Evolutionary conservation across 2,329 filamentous ascomycete genomes (phyloP).

Genomic region (Beauveria scarabaeidicola): DNA sequence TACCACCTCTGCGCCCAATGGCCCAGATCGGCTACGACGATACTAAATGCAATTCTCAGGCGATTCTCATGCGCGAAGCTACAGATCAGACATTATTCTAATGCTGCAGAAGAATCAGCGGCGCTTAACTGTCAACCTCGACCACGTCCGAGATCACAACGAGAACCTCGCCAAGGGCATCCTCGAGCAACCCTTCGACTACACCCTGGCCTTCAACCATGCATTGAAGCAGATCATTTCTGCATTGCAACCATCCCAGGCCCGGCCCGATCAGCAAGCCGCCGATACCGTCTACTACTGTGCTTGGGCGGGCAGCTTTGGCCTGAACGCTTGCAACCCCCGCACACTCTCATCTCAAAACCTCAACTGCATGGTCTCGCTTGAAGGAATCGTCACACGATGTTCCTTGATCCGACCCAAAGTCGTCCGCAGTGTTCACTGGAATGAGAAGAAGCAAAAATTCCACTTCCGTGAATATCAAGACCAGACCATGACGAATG

Average conservation of each 20-base stretch:
- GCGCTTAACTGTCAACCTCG: slow-evolving; percentile 65
- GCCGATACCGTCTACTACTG: slow-evolving; percentile 88
- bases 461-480: slow-evolving; percentile 88
- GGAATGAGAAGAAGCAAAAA: slow-evolving; percentile 75
- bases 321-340: slow-evolving; percentile 89
- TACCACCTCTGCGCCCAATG: slow-evolving; percentile 3
- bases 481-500: slow-evolving; percentile 96
- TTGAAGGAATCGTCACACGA: slow-evolving; percentile 95
- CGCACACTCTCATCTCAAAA: slow-evolving; percentile 82
- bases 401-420: slow-evolving; percentile 94
- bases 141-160: slow-evolving; percentile 85
- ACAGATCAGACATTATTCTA: slow-evolving; percentile 78
- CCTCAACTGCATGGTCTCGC: slow-evolving; percentile 92
- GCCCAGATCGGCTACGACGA: not conserved
- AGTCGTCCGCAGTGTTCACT: slow-evolving; percentile 97
- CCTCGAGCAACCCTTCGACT: slow-evolving; percentile 81
- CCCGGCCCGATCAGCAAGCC: slow-evolving; percentile 64
- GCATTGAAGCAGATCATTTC: slow-evolving; percentile 84
- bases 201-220: slow-evolving; percentile 76
- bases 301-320: slow-evolving; percentile 94
- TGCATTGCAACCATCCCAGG: slow-evolving; percentile 55
- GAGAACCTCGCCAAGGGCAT: slow-evolving; percentile 70
- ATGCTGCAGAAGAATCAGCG: slow-evolving; percentile 63
- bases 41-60: slow-evolving; percentile 2
- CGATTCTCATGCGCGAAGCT: slow-evolving; percentile 56